Conservation (phyloP, 495 filamentous ascomycete species). For the Penicillium pulvis region DNA sequence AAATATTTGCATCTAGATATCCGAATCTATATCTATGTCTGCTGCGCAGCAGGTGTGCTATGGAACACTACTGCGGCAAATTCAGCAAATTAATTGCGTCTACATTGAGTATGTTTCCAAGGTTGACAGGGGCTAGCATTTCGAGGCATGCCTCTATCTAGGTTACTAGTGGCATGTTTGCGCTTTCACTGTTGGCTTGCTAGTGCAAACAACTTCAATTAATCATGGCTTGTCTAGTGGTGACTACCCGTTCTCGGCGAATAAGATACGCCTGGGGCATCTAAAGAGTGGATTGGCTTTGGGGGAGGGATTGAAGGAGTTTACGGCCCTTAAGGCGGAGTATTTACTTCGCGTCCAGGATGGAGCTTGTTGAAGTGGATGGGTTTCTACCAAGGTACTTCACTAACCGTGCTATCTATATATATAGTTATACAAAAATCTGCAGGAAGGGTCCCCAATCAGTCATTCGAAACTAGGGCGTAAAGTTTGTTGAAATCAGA, state of each 20-base stretch:
- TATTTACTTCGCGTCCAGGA: conserved; percentile 36
- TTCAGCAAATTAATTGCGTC: neutral
- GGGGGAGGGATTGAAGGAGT: conserved; percentile 51
- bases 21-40: no score
- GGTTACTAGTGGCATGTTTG: no score
- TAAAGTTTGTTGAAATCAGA: no score
- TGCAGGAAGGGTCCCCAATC: no score
- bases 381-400: no score
- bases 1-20: neutral
- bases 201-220: conserved; percentile 13
- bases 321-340: conserved; percentile 59
- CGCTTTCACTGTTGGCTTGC: no score
- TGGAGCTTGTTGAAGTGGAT: neutral
- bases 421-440: neutral
- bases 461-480: neutral
- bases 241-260: conserved; percentile 58
- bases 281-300: conserved; percentile 54
- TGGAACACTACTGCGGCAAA: no score
- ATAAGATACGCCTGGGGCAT: conserved; percentile 45
- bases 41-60: no score
- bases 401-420: neutral
- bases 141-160: neutral
- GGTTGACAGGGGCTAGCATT: neutral
- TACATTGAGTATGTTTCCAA: no score
- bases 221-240: conserved; percentile 59